Percentiles rank a stretch among this genome's conserved stretches.
phyloP scores from a whole-genome alignment of 192 early-diverging fungal genomes.

The Mortierella hygrophila region DNA sequence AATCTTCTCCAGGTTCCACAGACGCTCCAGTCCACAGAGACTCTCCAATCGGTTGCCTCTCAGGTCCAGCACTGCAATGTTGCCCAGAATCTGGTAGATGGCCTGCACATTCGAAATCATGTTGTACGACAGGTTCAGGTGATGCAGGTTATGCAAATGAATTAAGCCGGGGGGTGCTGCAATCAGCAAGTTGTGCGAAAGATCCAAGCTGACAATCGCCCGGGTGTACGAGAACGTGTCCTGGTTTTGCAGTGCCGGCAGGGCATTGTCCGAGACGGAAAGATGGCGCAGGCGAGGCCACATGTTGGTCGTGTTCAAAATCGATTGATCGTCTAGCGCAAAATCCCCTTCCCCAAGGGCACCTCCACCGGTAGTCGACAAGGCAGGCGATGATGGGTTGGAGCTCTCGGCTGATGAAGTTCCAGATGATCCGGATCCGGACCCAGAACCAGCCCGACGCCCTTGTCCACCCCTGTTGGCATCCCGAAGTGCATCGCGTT shows the following conservation, averaged over 20 bases:
- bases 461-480: constrained; percentile 7
- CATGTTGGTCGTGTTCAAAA: constrained; percentile 41
- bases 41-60: constrained; percentile 63
- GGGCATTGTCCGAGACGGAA: constrained; percentile 62
- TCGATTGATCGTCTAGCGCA: constrained; percentile 19
- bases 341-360: constrained; percentile 1
- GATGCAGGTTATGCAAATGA: constrained; percentile 61
- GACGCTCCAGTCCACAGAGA: constrained; percentile 66
- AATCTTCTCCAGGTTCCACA: constrained; percentile 67
- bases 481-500: constrained; percentile 43
- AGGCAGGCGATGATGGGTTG: constrained; percentile 26
- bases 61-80: constrained; percentile 64
- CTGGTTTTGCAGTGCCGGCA: constrained; percentile 56
- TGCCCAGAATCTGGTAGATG: constrained; percentile 65
- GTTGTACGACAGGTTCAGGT: constrained; percentile 66
- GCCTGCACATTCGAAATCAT: constrained; percentile 64
- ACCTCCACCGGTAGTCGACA: constrained; percentile 1
- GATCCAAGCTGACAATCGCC: constrained; percentile 61
- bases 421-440: constrained; percentile 6
- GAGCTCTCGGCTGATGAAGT: constrained; percentile 27
- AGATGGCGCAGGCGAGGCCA: constrained; percentile 59
- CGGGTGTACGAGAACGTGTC: constrained; percentile 56
- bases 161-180: constrained; percentile 59
- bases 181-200: constrained; percentile 65
- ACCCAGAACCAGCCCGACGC: constrained; percentile 14